These are phyloP conservation scores for Xylariaceae sp. DNA, from an alignment of 2,329 filamentous ascomycete genomes.

Conservation along the genomic window DNA sequence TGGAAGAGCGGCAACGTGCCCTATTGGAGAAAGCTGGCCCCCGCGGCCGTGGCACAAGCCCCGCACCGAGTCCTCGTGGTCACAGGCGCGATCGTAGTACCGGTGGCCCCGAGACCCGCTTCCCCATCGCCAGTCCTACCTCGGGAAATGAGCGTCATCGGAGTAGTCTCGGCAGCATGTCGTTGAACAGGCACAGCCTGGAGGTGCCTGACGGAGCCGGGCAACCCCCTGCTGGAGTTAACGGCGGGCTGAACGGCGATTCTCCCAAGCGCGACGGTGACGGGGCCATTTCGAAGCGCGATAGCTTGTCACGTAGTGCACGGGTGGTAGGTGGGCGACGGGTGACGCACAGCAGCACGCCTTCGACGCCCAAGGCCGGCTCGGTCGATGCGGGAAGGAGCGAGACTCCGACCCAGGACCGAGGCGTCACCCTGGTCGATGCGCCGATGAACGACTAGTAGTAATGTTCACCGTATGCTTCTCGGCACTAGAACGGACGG, in stretches of 20 bases:
- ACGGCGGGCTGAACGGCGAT: constrained; percentile 39
- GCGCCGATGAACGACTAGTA: constrained; percentile 47
- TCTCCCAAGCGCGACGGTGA: constrained; percentile 44
- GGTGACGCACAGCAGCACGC: constrained; percentile 32
- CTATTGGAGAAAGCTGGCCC: constrained; percentile 60
- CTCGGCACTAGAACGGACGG: too few species aligned
- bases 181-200: constrained; percentile 62
- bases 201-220: constrained; percentile 68
- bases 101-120: constrained; percentile 68
- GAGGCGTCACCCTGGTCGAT: constrained; percentile 49
- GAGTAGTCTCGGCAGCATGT: constrained; percentile 39
- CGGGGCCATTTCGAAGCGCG: constrained; percentile 53
- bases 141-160: constrained; percentile 48
- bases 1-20: constrained; percentile 87
- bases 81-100: constrained; percentile 80
- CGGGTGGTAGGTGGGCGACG: constrained; percentile 50
- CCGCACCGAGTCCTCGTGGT: constrained; percentile 54
- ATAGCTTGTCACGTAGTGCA: constrained; percentile 54
- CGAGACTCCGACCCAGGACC: constrained; percentile 25
- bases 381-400: constrained; percentile 19
- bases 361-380: constrained; percentile 25
- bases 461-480: constrained; percentile 5
- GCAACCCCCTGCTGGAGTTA: constrained; percentile 35
- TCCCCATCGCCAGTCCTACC: constrained; percentile 71
- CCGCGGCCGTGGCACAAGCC: constrained; percentile 69